phyloP scores from a whole-genome alignment of 2,329 filamentous ascomycete genomes.

The Boeremia exigua region DNA sequence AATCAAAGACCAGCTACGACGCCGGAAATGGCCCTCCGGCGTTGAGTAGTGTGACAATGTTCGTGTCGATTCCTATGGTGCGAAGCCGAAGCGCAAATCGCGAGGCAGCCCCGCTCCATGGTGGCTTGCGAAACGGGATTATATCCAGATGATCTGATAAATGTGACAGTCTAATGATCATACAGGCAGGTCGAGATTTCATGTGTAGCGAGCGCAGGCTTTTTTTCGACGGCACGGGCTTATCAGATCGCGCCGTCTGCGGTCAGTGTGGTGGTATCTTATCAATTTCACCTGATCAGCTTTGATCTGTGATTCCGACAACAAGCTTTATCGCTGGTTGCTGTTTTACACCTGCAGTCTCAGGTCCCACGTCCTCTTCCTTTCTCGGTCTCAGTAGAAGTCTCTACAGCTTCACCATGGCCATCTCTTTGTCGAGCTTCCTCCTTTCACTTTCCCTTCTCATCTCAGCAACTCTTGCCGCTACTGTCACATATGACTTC shows the following conservation, averaged over 20 bases:
- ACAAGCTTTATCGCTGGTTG: neutral
- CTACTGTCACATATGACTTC: slow-evolving; percentile 57
- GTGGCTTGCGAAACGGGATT: slow-evolving; percentile 3
- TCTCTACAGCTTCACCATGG: slow-evolving; percentile 43
- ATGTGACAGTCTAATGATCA: neutral
- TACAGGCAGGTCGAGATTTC: slow-evolving; percentile 1
- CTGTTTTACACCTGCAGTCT: neutral
- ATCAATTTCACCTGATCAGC: slow-evolving; percentile 37
- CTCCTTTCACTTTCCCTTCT: slow-evolving; percentile 46
- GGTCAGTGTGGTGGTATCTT: slow-evolving; percentile 22
- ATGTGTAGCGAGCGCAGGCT: slow-evolving; percentile 9
- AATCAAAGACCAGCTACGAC: neutral
- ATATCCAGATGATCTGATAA: slow-evolving; percentile 35
- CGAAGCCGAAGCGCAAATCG: slow-evolving; percentile 3
- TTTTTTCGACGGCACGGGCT: slow-evolving; percentile 14
- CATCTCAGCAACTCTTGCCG: slow-evolving; percentile 24
- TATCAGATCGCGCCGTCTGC: slow-evolving; percentile 31
- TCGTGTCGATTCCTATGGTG: neutral
- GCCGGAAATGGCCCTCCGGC: neutral
- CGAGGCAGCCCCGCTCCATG: slow-evolving; percentile 17
- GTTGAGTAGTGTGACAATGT: slow-evolving; percentile 1
- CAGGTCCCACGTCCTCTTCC: neutral
- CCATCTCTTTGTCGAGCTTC: slow-evolving; percentile 53
- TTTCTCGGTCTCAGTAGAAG: neutral
- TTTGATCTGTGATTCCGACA: neutral